phyloP scores from a whole-genome alignment of 2,329 filamentous ascomycete species.

The Paraconiothyrium brasiliense region DNA sequence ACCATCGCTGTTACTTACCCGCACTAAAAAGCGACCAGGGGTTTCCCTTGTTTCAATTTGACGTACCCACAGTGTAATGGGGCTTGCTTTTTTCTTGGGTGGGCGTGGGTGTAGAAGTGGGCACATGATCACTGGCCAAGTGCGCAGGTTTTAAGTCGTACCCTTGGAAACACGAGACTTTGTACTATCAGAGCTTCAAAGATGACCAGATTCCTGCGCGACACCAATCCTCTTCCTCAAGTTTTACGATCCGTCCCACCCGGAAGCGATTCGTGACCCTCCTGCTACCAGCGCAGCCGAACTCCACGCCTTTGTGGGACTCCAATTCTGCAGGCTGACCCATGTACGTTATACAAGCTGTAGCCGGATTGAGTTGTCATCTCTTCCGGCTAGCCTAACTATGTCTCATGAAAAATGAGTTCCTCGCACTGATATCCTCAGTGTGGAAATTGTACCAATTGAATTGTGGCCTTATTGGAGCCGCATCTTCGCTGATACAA shows the following conservation, averaged over 20 bases:
- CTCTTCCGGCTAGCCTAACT: neutral
- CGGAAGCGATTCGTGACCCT: neutral
- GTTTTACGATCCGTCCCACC: neutral
- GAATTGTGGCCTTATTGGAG: too few species aligned
- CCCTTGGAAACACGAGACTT: neutral
- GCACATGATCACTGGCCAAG: neutral
- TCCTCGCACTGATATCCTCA: too few species aligned
- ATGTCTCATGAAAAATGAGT: too few species aligned
- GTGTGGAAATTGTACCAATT: too few species aligned
- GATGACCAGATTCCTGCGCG: neutral
- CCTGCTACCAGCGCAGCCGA: neutral
- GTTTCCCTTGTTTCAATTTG: neutral
- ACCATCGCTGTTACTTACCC: neutral
- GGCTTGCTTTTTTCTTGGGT: neutral
- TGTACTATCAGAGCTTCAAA: neutral
- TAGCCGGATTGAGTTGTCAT: neutral
- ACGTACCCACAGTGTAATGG: neutral
- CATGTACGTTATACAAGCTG: neutral
- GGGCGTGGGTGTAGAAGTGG: neutral
- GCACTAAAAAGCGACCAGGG: neutral
- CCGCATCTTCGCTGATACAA: too few species aligned
- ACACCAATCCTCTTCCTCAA: neutral
- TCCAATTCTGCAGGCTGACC: neutral
- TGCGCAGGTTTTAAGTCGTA: neutral
- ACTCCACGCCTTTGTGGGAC: neutral